phyloP scores from a whole-genome alignment of 305 asterid species.

The Fraxinus ornus region DNA sequence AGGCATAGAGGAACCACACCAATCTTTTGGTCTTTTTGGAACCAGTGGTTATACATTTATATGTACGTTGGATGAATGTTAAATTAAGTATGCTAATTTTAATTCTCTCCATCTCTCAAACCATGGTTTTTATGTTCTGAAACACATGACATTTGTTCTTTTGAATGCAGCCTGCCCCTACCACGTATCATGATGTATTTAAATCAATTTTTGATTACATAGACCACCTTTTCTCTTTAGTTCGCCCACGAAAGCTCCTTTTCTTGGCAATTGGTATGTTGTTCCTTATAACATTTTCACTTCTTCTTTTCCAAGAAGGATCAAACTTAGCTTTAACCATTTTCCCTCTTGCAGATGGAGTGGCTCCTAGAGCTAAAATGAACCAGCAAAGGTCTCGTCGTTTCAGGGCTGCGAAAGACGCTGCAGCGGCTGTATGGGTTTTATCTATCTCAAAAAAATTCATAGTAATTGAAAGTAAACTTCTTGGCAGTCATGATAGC shows the following conservation, averaged over 20 bases:
- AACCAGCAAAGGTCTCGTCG: conserved; percentile 98
- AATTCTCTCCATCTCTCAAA: neutral
- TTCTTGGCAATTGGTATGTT: conserved; percentile 92
- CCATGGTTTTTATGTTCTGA: neutral
- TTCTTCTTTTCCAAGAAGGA: conserved; percentile 10
- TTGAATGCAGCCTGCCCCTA: conserved; percentile 77
- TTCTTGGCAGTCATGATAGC: conserved; percentile 21
- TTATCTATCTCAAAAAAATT: conserved; percentile 20
- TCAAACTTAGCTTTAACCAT: conserved; percentile 10
- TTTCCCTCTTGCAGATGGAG: conserved; percentile 65
- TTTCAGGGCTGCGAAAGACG: conserved; percentile 98
- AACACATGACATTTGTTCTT: conserved; percentile 23
- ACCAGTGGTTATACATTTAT: neutral
- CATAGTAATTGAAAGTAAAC: conserved; percentile 14
- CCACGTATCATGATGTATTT: conserved; percentile 80
- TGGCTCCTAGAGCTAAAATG: conserved; percentile 99
- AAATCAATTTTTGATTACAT: conserved; percentile 82
- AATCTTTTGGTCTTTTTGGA: neutral
- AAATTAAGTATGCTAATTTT: neutral
- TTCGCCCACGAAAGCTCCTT: conserved; percentile 94
- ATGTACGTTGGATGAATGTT: neutral
- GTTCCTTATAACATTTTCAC: neutral
- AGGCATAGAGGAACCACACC: too few species aligned
- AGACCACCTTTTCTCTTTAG: conserved; percentile 74
- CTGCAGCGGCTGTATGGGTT: conserved; percentile 79